phyloP scores from a whole-genome alignment of 495 filamentous ascomycete genomes.

The Penicillium malachiteum region DNA sequence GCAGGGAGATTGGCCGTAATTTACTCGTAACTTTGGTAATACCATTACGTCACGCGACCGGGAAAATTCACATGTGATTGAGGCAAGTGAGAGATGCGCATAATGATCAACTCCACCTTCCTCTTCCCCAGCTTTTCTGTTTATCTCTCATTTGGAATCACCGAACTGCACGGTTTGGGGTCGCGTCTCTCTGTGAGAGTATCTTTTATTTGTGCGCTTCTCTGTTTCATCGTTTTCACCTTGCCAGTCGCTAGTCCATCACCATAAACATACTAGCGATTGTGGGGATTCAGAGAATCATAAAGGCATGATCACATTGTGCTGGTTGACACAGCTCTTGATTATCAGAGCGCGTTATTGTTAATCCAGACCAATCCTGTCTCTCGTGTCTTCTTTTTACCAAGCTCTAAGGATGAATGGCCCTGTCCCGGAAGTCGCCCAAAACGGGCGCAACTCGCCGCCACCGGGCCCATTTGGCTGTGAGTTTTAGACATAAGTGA shows the following conservation, averaged over 20 bases:
- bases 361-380: slow-evolving; percentile 10
- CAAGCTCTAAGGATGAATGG: slow-evolving; percentile 33
- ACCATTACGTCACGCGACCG: slow-evolving; percentile 42
- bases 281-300: neutral
- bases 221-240: neutral
- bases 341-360: slow-evolving; percentile 24
- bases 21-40: slow-evolving; percentile 31
- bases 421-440: slow-evolving; percentile 26
- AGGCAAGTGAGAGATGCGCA: slow-evolving; percentile 1
- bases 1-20: neutral
- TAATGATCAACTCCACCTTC: slow-evolving; percentile 14
- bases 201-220: neutral
- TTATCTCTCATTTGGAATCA: neutral
- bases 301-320: slow-evolving; percentile 37
- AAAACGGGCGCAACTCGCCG: slow-evolving; percentile 30
- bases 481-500: slow-evolving; percentile 33
- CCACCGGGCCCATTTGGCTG: slow-evolving; percentile 59
- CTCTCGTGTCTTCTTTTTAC: neutral
- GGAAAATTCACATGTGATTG: slow-evolving; percentile 45
- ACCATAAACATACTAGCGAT: too few relatives aligned
- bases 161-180: too few relatives aligned
- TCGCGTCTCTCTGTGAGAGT: neutral
- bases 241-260: neutral
- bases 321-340: slow-evolving; percentile 26
- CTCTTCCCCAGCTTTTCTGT: slow-evolving; percentile 25